A percentile compares a stretch with the other conserved stretches of the same genome.
Conservation (phyloP, 2,329 filamentous ascomycete genomes). For the Cephalotrichum gorgonifer region DNA sequence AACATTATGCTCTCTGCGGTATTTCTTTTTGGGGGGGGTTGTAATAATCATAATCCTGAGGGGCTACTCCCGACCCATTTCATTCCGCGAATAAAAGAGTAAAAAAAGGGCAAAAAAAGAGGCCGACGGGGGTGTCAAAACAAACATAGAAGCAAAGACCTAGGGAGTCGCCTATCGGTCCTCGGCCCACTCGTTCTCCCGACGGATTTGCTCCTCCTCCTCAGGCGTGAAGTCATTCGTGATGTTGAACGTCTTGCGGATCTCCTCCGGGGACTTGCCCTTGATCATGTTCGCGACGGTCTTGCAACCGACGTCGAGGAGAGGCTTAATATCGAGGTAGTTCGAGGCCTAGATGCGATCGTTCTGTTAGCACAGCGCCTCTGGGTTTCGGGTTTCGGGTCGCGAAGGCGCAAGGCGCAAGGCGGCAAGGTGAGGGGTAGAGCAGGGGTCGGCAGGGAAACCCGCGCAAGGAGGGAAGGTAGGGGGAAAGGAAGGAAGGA, state of each 20-base stretch:
- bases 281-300: conserved; percentile 99
- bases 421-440: neutral
- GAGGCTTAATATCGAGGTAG: conserved; percentile 97
- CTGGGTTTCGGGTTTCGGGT: neutral
- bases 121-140: neutral
- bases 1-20: no score
- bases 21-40: no score
- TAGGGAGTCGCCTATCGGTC: conserved; percentile 43
- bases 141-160: neutral
- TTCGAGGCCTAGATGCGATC: conserved; percentile 67
- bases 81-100: no score
- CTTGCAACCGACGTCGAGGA: conserved; percentile 97
- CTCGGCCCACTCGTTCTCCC: conserved; percentile 88
- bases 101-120: neutral
- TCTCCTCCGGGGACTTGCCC: conserved; percentile 98
- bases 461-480: no score
- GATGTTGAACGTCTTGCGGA: conserved; percentile 99
- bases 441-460: no score
- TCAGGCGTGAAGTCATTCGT: conserved; percentile 98
- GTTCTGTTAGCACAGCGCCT: neutral
- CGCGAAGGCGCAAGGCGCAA: neutral
- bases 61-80: neutral
- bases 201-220: conserved; percentile 94
- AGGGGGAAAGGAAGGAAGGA: neutral
- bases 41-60: no score